Conservation (phyloP, 345 rosid species). For the Gossypium sturtianum region DNA sequence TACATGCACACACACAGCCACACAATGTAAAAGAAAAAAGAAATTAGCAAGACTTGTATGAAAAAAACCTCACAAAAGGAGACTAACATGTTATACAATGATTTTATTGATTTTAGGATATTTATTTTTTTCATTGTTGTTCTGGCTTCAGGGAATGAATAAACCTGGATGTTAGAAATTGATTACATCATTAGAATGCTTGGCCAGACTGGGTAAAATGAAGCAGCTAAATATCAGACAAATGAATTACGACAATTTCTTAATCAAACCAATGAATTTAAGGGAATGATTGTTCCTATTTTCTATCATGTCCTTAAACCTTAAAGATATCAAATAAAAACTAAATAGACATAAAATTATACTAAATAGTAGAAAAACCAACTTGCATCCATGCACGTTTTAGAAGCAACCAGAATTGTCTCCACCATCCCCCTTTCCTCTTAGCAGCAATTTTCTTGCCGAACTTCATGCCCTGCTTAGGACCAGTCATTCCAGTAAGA, state of each 20-base stretch:
- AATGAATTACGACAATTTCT: not conserved
- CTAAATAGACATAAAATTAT: not conserved
- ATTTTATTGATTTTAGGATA: not conserved
- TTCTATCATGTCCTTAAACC: conserved; percentile 11
- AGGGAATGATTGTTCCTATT: not conserved
- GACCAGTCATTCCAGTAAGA: conserved; percentile 33
- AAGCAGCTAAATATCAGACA: conserved; percentile 3
- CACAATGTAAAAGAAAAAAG: conserved; percentile 9
- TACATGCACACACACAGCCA: not conserved
- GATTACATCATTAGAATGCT: not conserved
- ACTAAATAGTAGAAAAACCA: conserved; percentile 16
- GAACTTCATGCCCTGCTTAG: conserved; percentile 27
- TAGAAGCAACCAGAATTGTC: conserved; percentile 77
- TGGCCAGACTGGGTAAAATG: not conserved
- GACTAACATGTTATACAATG: conserved; percentile 5
- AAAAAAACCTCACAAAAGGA: conserved; percentile 1
- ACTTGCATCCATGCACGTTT: conserved; percentile 99
- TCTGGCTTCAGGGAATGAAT: conserved; percentile 5
- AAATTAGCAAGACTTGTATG: not conserved
- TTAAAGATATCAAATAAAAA: not conserved
- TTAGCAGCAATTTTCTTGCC: conserved; percentile 32
- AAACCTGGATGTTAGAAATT: conserved; percentile 1
- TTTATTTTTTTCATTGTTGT: not conserved
- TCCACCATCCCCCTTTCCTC: conserved; percentile 76
- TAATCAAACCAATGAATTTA: conserved; percentile 1